phyloP scores from a whole-genome alignment of 2,329 filamentous ascomycete species.

The Fusarium falciforme region DNA sequence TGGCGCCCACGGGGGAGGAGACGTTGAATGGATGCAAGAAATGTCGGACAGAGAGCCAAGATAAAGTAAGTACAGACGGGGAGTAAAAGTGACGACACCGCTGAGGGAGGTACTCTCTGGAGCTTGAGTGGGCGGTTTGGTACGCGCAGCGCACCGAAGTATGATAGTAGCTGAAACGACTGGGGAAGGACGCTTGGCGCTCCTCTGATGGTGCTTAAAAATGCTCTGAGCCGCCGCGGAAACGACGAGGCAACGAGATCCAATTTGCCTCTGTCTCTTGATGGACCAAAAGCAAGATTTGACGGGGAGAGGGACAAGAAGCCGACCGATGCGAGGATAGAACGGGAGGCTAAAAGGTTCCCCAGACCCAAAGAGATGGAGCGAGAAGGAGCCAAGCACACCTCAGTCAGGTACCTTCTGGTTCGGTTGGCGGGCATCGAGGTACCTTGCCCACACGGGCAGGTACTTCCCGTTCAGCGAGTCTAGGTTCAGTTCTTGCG shows the following conservation, averaged over 20 bases:
- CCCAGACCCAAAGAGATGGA: constrained; percentile 1
- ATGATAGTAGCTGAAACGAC: constrained; percentile 4
- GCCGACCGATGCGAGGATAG: neutral
- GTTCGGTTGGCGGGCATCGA: neutral
- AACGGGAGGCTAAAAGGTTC: constrained; percentile 5
- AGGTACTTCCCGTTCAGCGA: neutral
- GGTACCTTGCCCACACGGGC: constrained; percentile 3
- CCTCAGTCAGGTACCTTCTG: constrained; percentile 18
- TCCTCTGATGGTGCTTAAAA: neutral
- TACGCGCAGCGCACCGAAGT: neutral
- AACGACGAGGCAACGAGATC: neutral
- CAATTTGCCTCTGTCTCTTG: neutral
- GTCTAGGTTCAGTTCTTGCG: neutral
- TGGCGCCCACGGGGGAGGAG: neutral
- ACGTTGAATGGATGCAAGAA: constrained; percentile 16
- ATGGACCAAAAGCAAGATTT: neutral
- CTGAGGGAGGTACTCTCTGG: constrained; percentile 16
- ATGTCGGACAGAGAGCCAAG: neutral
- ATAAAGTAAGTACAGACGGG: neutral
- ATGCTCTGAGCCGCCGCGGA: neutral
- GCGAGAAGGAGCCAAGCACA: neutral
- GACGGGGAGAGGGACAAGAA: neutral
- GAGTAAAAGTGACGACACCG: constrained; percentile 28
- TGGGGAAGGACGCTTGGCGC: constrained; percentile 14
- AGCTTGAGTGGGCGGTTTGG: neutral